Evolutionary conservation across 108 stramenopile species (phyloP), one percentile per base, ranked within the genome.

Genomic region (Pseudonitzschia delicatissima): DNA sequence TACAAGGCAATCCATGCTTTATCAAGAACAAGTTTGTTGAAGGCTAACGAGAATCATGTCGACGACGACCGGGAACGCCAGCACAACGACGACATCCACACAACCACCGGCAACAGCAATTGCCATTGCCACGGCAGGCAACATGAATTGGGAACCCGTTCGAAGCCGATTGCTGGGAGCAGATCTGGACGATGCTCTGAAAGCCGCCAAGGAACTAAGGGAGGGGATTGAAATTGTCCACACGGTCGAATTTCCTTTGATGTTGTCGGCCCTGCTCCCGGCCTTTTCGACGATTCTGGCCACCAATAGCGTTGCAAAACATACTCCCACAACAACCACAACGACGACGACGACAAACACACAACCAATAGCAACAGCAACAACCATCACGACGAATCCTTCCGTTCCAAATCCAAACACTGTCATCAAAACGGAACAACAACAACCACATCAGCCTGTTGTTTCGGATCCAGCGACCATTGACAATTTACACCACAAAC

Each of bases 171-270:
- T 84, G 45, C 39, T 78, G 37, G 79, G 77, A 0, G 33, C 67
- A 13, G 79, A 84, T 64, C 27, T 80, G 33, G 58, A 66, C 6
- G 73, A 67, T 45, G 79, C 79, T 11, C 34, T 77, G 8, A 13
- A 42, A 44, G 83, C 83, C 3, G 83, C 78, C 18, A 75, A 39
- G 1, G 79, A 87, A 51, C 59, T 87, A 0, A 68, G 78, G 28
- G 81, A 84, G 37, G 49, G 71, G 17, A 78, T 87, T 34, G 83
- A 87, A 59, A 69, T 87, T 70, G 76, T 82, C 17, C 79, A 84
- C 48, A 73, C 81, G 23, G 69, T 66, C 45, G 79, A 80, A 50
- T 84, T 78, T 58, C 76, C 83, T 0, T 57, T 69, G 25, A 68
- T 84, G 73, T 63, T 87, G n/a, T 73, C 79, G n/a, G 71, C 76